Conservation (phyloP, 352 stramenopile genomes). For the Phytopythium helicoides region DNA sequence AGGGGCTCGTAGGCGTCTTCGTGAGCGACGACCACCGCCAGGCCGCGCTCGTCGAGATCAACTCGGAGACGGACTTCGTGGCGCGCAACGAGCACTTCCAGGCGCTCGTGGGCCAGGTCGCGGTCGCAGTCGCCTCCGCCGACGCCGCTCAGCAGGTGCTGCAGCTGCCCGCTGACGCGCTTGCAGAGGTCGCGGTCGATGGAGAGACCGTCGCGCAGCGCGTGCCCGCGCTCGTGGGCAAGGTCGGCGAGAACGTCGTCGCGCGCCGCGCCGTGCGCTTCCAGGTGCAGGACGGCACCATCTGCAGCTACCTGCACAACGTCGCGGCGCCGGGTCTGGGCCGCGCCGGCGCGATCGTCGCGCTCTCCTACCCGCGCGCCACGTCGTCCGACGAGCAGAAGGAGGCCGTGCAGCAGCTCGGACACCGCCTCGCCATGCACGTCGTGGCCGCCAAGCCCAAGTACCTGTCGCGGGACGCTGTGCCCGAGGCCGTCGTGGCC, state of each 20-base stretch:
- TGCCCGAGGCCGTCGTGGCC: conserved; percentile 82
- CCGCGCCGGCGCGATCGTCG: conserved; percentile 89
- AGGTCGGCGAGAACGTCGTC: conserved; percentile 88
- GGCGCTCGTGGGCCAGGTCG: conserved; percentile 57
- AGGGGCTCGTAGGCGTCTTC: conserved; percentile 76
- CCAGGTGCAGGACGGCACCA: conserved; percentile 58
- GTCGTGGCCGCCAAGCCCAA: conserved; percentile 92
- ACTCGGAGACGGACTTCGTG: conserved; percentile 95
- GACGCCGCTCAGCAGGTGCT: conserved; percentile 7
- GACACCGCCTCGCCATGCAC: conserved; percentile 95
- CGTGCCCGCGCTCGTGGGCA: conserved; percentile 76
- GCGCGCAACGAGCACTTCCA: conserved; percentile 92
- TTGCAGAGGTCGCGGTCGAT: conserved; percentile 47
- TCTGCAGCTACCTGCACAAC: conserved; percentile 88
- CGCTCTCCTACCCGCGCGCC: conserved; percentile 69
- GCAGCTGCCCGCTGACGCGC: conserved; percentile 30
- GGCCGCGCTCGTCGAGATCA: conserved; percentile 90
- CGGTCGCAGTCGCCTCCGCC: conserved; percentile 32
- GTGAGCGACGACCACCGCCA: conserved; percentile 21
- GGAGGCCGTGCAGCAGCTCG: conserved; percentile 67
- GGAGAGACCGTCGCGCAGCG: conserved; percentile 62
- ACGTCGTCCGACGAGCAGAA: conserved; percentile 42
- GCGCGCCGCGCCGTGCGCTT: conserved; percentile 72
- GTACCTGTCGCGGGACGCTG: conserved; percentile 87
- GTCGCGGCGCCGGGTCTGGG: conserved; percentile 61